These are phyloP conservation scores for Primulina tabacum DNA, from an alignment of 257 asterid species.

Conservation along the genomic window DNA sequence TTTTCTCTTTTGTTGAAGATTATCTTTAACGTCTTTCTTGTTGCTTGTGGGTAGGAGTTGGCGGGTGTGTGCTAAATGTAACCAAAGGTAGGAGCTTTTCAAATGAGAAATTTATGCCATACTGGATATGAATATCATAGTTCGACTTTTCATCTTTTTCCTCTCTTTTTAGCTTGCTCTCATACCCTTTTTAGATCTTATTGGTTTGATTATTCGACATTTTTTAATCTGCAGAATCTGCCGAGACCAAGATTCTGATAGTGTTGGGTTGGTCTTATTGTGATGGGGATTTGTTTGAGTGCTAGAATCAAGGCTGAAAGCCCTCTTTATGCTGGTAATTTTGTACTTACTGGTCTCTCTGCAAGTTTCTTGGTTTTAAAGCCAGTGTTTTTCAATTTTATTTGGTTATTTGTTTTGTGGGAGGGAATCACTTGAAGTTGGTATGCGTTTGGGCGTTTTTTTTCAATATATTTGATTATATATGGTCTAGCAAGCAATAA, in stretches of 20 bases:
- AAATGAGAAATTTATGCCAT: background rate
- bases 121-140: background rate
- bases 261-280: constrained; percentile 14
- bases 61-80: background rate
- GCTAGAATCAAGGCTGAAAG: constrained; percentile 50
- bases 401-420: background rate
- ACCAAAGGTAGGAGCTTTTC: background rate
- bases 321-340: constrained; percentile 43
- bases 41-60: background rate
- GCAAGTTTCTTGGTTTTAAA: background rate
- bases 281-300: constrained; percentile 70
- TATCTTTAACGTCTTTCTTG: background rate
- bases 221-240: constrained; percentile 23
- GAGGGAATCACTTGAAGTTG: background rate
- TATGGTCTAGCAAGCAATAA: constrained; percentile 7
- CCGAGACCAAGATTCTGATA: constrained; percentile 18
- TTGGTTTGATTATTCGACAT: background rate
- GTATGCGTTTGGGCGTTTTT: background rate
- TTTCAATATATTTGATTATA: background rate
- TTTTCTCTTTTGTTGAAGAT: background rate
- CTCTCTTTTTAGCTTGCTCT: too few species aligned
- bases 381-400: background rate
- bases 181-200: background rate
- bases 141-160: background rate
- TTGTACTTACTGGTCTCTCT: background rate